Conservation (phyloP, 1,284 basidiomycete genomes). For the Puccinia coronata region DNA sequence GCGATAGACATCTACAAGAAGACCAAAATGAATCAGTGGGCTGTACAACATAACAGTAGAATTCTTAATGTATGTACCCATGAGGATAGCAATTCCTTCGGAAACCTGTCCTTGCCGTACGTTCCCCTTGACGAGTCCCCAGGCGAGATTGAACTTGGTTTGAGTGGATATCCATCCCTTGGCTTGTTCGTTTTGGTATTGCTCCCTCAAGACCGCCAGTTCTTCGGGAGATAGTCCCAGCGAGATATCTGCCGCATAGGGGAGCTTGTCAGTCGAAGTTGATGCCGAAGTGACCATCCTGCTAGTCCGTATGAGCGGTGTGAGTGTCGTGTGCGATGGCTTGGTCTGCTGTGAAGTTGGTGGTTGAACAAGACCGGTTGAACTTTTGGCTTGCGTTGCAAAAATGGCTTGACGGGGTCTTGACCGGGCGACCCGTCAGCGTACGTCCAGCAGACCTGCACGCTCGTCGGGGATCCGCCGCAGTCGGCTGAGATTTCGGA, state of each 20-base stretch:
- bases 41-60: slow-evolving; percentile 9
- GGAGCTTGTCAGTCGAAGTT: slow-evolving; percentile 36
- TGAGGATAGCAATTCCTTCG: slow-evolving; percentile 84
- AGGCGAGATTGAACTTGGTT: slow-evolving; percentile 95
- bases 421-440: too few species aligned
- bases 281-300: slow-evolving; percentile 10
- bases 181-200: slow-evolving; percentile 53
- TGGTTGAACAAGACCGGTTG: neutral
- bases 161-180: slow-evolving; percentile 85
- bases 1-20: slow-evolving; percentile 78
- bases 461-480: too few species aligned
- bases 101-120: slow-evolving; percentile 72
- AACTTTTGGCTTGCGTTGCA: neutral
- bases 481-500: too few species aligned
- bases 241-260: slow-evolving; percentile 33
- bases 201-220: slow-evolving; percentile 53
- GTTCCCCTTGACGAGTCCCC: slow-evolving; percentile 54
- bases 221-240: slow-evolving; percentile 48
- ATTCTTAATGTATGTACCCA: slow-evolving; percentile 68
- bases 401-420: neutral
- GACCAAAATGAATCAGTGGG: slow-evolving; percentile 1
- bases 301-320: neutral
- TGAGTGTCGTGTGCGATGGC: neutral
- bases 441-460: too few species aligned
- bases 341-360: too few species aligned